A percentile compares a stretch with the other conserved stretches of the same genome.
Conservation (phyloP, 805 yeast genomes). For the Ogataea allantospora region DNA sequence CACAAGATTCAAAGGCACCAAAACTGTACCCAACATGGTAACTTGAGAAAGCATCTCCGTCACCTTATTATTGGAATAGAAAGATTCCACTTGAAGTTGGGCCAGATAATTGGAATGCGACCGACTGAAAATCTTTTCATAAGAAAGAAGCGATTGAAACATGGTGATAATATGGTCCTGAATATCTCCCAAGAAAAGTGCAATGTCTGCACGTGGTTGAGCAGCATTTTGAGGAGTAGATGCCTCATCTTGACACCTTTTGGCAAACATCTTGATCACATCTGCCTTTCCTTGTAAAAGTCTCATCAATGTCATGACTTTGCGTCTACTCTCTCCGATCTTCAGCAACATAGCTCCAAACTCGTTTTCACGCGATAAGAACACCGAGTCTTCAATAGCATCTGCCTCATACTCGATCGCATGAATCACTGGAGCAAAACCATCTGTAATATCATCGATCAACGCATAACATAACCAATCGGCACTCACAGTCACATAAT, state of each 20-base stretch:
- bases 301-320: slow-evolving; percentile 90
- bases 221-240: slow-evolving; percentile 29
- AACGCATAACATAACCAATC: slow-evolving; percentile 84
- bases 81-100: slow-evolving; percentile 89
- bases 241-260: slow-evolving; percentile 81
- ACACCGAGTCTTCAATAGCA: slow-evolving; percentile 82
- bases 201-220: slow-evolving; percentile 87
- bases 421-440: slow-evolving; percentile 78
- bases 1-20: slow-evolving; percentile 84
- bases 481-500: slow-evolving; percentile 72
- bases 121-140: slow-evolving; percentile 89
- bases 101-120: slow-evolving; percentile 92
- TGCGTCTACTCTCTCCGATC: slow-evolving; percentile 86
- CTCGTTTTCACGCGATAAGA: slow-evolving; percentile 71
- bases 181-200: slow-evolving; percentile 88
- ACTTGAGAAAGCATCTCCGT: slow-evolving; percentile 88
- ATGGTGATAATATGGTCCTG: slow-evolving; percentile 96
- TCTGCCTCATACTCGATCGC: slow-evolving; percentile 79
- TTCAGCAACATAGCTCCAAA: slow-evolving; percentile 73
- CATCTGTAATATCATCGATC: slow-evolving; percentile 82
- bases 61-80: slow-evolving; percentile 78
- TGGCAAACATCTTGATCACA: slow-evolving; percentile 93
- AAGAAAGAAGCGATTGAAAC: slow-evolving; percentile 86
- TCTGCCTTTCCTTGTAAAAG: slow-evolving; percentile 91
- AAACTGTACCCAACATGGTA: slow-evolving; percentile 83